Conservation (phyloP, 2,329 filamentous ascomycete genomes). For the Triangularia verruculosa region DNA sequence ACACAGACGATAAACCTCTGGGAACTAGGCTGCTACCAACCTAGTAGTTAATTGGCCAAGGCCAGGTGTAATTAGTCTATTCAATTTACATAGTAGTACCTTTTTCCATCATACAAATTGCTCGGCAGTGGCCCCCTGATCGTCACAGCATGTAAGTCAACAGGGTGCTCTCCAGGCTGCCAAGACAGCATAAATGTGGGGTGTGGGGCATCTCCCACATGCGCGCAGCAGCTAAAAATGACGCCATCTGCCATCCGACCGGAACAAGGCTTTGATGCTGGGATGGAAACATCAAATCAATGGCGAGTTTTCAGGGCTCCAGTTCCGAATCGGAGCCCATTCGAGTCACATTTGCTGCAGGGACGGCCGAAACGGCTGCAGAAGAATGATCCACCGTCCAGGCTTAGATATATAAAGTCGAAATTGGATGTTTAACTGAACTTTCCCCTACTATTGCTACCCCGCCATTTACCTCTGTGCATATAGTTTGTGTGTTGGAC, state of each 20-base stretch:
- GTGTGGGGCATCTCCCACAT: neutral
- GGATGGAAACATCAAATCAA: constrained; percentile 1
- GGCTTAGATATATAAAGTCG: neutral
- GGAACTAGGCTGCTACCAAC: neutral
- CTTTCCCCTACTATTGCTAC: neutral
- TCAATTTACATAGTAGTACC: neutral
- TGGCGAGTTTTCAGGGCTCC: neutral
- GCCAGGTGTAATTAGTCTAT: neutral
- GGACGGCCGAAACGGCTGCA: neutral
- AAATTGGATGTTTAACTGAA: neutral
- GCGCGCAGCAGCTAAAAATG: constrained; percentile 23
- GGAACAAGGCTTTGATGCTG: neutral
- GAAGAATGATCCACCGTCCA: neutral
- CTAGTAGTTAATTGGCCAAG: neutral
- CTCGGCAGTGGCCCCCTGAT: neutral
- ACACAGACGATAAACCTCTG: neutral
- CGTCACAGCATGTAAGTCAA: neutral
- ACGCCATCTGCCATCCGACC: constrained; percentile 20
- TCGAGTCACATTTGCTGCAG: neutral
- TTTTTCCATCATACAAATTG: neutral
- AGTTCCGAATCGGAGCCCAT: constrained; percentile 16
- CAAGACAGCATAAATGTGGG: constrained; percentile 6
- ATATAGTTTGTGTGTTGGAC: neutral
- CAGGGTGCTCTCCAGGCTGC: neutral
- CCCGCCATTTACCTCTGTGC: neutral